Evolutionary conservation across 106 monocot genomes (phyloP), one percentile per base, ranked within the genome.

Genomic region (Dioscorea dumetorum): DNA sequence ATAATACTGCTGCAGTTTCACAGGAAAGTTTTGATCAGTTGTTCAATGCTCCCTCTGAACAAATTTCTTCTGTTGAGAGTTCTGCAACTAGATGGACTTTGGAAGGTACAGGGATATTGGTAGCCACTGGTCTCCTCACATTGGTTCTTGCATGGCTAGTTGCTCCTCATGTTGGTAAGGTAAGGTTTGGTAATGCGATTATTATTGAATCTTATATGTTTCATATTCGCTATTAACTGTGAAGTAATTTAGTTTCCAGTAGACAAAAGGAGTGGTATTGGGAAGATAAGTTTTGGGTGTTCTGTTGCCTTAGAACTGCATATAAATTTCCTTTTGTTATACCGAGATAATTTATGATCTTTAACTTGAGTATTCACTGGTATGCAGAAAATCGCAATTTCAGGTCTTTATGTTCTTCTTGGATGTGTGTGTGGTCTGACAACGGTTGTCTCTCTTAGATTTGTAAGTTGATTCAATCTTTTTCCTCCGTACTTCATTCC

Each of bases 81-180:
- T 62, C 62, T 23, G 72, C 67, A 16, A 34, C 77, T 62, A 89
- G 74, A 68, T 83, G 84, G 83, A 82, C 75, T 58, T 67, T 99
- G 51, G 84, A 87, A 64, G 76, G 84, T 24, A 90, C 85, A 21
- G 88, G 81, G 22, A 77, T 90, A 62, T 62, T 99, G 68, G 67
- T 93, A 75, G 87, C 89, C 18, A 79, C 78, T 34, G 90, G 99
- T 34, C 72, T 99, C 59, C 79, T 88, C 56, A 78, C 74, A 49
- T 70, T 92, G 69, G 81, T 65, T 41, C 77, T 93, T 50, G 79
- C 90, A 23, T 99, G 89, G 92, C 72, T 99, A 34, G 77, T 90
- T 75, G 92, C 90, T 75, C 87, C 99, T 73, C 93, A 72, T 73
- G 87, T 99, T 49, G 80, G 87, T 24, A 99, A 99, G 89, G 97